phyloP scores from a whole-genome alignment of 495 filamentous ascomycete genomes.

The Penicillium roqueforti region DNA sequence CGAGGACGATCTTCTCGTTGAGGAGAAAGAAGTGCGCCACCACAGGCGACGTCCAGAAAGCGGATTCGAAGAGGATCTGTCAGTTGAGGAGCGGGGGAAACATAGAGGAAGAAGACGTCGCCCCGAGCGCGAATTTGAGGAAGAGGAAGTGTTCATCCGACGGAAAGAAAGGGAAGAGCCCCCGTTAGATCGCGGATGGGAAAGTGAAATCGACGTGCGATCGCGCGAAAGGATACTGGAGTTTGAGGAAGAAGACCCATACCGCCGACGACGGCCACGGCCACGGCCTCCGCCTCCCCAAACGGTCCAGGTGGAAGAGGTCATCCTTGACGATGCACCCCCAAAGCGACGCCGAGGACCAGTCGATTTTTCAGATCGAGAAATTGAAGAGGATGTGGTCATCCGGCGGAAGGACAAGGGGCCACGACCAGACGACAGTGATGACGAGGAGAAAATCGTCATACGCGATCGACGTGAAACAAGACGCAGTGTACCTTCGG shows the following conservation, averaged over 20 bases:
- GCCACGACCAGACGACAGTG: neutral
- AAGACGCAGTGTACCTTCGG: neutral
- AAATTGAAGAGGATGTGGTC: neutral
- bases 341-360: neutral
- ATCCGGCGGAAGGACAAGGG: slow-evolving; percentile 3
- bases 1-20: slow-evolving; percentile 33
- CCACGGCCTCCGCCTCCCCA: slow-evolving; percentile 11
- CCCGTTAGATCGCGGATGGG: slow-evolving; percentile 14
- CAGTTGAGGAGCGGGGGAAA: neutral
- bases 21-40: slow-evolving; percentile 25
- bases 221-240: slow-evolving; percentile 20
- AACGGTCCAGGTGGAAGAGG: slow-evolving; percentile 13
- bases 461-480: slow-evolving; percentile 4
- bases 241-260: slow-evolving; percentile 20
- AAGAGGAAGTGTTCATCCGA: slow-evolving; percentile 21
- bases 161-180: slow-evolving; percentile 17
- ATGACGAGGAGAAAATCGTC: neutral
- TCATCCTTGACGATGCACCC: neutral
- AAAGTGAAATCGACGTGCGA: slow-evolving; percentile 29
- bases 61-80: neutral
- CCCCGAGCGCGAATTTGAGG: slow-evolving; percentile 17
- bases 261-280: slow-evolving; percentile 9
- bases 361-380: neutral
- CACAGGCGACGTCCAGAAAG: slow-evolving; percentile 5
- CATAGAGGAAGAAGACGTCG: neutral